Base-by-base conservation (phyloP, 2,329 filamentous ascomycete species). In the Aspergillus hortae region DNA sequence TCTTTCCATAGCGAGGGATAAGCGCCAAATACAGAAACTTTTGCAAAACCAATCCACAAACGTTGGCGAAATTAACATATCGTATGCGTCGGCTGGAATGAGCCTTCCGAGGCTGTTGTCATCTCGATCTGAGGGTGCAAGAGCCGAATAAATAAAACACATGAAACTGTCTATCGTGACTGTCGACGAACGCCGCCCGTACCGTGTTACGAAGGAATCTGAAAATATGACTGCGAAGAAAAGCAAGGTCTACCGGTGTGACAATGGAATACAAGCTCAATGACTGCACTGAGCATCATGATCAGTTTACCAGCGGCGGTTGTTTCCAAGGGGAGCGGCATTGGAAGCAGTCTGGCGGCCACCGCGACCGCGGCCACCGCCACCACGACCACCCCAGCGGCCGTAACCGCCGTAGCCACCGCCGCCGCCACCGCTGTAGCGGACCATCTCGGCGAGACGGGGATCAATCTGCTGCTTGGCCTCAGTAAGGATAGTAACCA, bases 401-500 rank as follows among this genome's bases (percentile, higher is more conserved):
- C 64, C 63, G 49, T 65, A 61, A 48, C 83, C 86, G 59, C 87
- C 82, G 61, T 78, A 72, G 61, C 88, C 84, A 58, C 87, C 84
- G 49, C 90, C 90, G 52, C 90, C 90, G 58, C 91, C 90, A 7
- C 27, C 27, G 61, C 90, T 85, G 71, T 92, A 97, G 73, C 94
- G 89, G 63, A 85, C 86, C 94, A 99, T 97, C 81, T 99, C 94
- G 58, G 86, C 85, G 58, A 99, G 87, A 73, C 91, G 88, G 69
- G 94, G 94, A 68, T 97, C 94, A 74, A 99, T 92, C 76, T 95
- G 88, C 80, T 99, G 94, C 81, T 97, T 97, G 61, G 94, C 92
- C 78, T 99, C 94, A 69, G 87, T 87, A 64, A 99, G 87, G 66
- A 99, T 90, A 65, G 83, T 82, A 65, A 99, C 87, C 70, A 99